These are phyloP conservation scores for Spiraea crenata DNA, from an alignment of 331 rosid genomes.

Conservation along the genomic window DNA sequence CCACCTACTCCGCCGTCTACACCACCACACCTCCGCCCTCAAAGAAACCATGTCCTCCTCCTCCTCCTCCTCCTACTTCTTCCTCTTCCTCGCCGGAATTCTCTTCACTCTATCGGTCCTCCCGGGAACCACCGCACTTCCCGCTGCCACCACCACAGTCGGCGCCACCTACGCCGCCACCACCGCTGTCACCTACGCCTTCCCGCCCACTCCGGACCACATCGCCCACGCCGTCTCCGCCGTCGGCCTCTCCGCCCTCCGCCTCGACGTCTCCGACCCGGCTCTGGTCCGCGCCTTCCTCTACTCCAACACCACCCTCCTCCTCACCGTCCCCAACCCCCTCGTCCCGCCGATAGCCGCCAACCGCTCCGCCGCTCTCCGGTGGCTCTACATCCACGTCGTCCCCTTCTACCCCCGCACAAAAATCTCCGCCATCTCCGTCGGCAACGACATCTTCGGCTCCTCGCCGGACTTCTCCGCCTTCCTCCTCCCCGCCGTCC, in stretches of 20 bases:
- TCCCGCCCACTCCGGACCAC: conserved; percentile 13
- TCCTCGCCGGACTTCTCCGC: conserved; percentile 35
- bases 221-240: conserved; percentile 30
- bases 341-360: conserved; percentile 53
- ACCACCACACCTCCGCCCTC: too few species aligned
- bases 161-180: conserved; percentile 22
- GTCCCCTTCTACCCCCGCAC: conserved; percentile 88
- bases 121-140: conserved; percentile 26
- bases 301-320: conserved; percentile 63
- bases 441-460: conserved; percentile 65
- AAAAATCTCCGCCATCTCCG: conserved; percentile 72
- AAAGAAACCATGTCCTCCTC: neutral
- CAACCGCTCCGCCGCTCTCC: conserved; percentile 65
- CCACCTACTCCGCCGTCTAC: too few species aligned
- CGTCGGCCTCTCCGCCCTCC: conserved; percentile 51
- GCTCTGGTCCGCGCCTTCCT: conserved; percentile 52
- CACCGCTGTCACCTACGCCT: conserved; percentile 60
- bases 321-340: conserved; percentile 72
- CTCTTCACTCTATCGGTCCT: conserved; percentile 40
- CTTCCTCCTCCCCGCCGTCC: conserved; percentile 62
- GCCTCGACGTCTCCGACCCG: conserved; percentile 59
- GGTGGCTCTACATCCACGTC: conserved; percentile 76
- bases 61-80: conserved; percentile 10
- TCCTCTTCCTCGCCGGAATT: conserved; percentile 23
- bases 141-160: conserved; percentile 45